phyloP scores from a whole-genome alignment of 805 yeast genomes.

The Pichia ethanolica region DNA sequence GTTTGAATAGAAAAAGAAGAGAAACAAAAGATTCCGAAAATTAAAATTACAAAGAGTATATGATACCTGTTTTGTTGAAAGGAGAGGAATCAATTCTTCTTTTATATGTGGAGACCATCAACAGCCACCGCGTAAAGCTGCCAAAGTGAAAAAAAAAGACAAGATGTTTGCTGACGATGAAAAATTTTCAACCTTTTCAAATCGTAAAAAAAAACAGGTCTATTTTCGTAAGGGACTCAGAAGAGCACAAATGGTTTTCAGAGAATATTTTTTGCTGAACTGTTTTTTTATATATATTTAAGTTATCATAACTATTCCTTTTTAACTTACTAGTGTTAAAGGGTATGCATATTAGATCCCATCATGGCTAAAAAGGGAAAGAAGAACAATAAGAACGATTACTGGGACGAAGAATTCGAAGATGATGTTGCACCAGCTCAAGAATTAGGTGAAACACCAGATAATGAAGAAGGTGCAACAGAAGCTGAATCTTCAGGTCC shows the following conservation, averaged over 20 bases:
- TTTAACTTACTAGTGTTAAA: not conserved
- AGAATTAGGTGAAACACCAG: constrained; percentile 37
- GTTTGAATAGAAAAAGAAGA: not conserved
- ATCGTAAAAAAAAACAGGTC: not conserved
- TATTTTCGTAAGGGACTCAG: not conserved
- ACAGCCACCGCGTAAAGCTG: too few relatives aligned
- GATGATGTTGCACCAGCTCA: constrained; percentile 45
- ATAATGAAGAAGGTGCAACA: constrained; percentile 19
- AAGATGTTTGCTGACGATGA: not conserved
- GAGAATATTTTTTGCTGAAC: too few relatives aligned
- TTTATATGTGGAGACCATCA: too few relatives aligned
- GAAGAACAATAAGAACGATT: constrained; percentile 60
- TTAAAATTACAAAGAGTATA: too few relatives aligned
- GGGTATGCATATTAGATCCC: not conserved
- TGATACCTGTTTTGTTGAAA: too few relatives aligned
- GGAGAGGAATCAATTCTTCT: too few relatives aligned
- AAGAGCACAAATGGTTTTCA: not conserved
- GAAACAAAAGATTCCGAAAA: not conserved
- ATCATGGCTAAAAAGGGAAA: constrained; percentile 37
- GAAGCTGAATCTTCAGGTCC: constrained; percentile 20
- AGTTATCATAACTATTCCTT: not conserved
- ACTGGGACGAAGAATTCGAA: constrained; percentile 74
- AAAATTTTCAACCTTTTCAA: not conserved
- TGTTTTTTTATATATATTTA: not conserved
- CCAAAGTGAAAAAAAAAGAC: not conserved